Evolutionary conservation across 2,329 filamentous ascomycete genomes (phyloP), one percentile per base, ranked within the genome.

Genomic region (Pseudogymnoascus sp.): DNA sequence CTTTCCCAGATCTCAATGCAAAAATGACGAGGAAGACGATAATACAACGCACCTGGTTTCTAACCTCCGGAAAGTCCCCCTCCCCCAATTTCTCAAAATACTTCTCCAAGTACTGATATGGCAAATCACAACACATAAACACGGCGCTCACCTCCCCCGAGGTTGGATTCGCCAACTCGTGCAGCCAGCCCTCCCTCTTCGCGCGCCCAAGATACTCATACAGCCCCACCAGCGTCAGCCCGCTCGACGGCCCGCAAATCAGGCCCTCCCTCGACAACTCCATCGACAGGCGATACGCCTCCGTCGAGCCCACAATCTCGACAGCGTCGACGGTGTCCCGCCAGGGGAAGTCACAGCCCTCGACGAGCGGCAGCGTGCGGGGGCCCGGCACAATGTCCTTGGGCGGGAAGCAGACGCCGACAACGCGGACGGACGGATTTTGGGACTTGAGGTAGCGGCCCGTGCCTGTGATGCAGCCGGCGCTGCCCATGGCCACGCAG

Each of bases 121-220:
- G 85, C 26, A 87, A 66, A 63, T 88, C 85, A 63, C 84, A 86
- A 72, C 84, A 87, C 2, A 86, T 71, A 70, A 87, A 87, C 0
- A 84, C 83, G 53, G 81, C 84, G 65, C 81, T 76, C 1, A 82
- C 75, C 60, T 77, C 73, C 1, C 81, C 80, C 33, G 79, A 75
- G 0, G 74, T 70, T 28, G 26, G 26, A 0, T 77, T 78, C 0
- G 77, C 75, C 1, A 85, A 70, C 8, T 79, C 73, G 0, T 70
- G 37, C 11, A 85, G 71, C 0, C 74, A 78, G 0, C 78, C 79
- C 0, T 75, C 75, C 0, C 70, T 67, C 67, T 84, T 84, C 14
- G 75, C 75, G 64, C 78, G 81, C 61, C 79, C 75, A 1, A 86
- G 69, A 66, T 80, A 79, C 43, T 83, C 46, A 40, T 46, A 67